Base-by-base conservation (phyloP, 1,139 yeast species). In the Candida tropicalis region DNA sequence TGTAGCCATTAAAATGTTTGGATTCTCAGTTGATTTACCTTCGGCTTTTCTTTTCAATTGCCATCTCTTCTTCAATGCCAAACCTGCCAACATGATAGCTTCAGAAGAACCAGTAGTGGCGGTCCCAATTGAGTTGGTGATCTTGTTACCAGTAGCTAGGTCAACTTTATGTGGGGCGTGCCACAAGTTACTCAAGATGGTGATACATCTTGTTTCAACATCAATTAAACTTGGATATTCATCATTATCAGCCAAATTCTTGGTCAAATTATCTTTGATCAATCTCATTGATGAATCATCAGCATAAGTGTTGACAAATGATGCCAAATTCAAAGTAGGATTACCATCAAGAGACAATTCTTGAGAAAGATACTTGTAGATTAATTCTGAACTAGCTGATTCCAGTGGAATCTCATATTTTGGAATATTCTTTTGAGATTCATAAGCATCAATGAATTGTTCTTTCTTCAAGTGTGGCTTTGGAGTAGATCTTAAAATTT, bases 61-160 rank as follows among this genome's bases (percentile, higher is more conserved):
- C 97, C 97, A 90, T 50, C 77, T 75, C 57, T 89, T 86, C 73
- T 90, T 90, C 86, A 90, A 75, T 5, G 97, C 96, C 47, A 90
- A 74, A 3, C 97, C 97, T 36, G 95, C 97, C 46, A 90, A 77
- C 87, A 89, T 89, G 53, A 90, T 83, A 5, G 97, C 97, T 62
- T 90, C 97, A 0, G 95, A 84, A 3, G 96, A 88, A 5, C 97
- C 97, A 2, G 97, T 90, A 43, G 96, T 87, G 33, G 97, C 95
- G 15, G 96, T 82, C 24, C 97, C 97, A 26, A 88, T 73, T 3
- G 93, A 84, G 24, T 68, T 67, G 39, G 65, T 59, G 24, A 56
- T 43, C 15, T 52, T 50, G 25, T 53, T 51, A 39, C 73, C 73
- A 31, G 63, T 65, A 13, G 55, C 56, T 20, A 54, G 42, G 38